Conservation (phyloP, 2,329 filamentous ascomycete species). For the Penicillium sp. region DNA sequence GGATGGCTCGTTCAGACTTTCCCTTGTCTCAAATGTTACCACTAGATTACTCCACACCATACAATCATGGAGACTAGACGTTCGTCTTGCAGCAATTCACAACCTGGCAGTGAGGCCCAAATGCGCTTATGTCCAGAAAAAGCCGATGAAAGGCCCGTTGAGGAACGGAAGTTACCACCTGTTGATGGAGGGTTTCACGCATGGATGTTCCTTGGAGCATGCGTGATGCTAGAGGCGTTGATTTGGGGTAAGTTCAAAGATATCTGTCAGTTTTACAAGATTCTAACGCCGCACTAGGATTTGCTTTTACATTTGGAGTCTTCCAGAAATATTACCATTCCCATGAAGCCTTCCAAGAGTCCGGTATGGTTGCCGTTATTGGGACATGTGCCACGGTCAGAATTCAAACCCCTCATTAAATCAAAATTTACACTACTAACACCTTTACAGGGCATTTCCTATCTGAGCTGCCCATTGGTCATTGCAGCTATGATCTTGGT, state of each 20-base stretch:
- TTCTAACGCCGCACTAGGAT: slow-evolving; percentile 14
- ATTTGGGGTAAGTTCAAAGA: slow-evolving; percentile 51
- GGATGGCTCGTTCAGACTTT: not conserved
- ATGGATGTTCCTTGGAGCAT: slow-evolving; percentile 52
- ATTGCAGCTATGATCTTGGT: slow-evolving; percentile 24
- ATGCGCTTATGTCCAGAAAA: slow-evolving; percentile 9
- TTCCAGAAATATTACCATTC: slow-evolving; percentile 38
- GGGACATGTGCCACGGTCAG: slow-evolving; percentile 35
- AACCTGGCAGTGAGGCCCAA: slow-evolving; percentile 6
- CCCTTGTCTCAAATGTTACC: not conserved
- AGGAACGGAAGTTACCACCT: slow-evolving; percentile 27
- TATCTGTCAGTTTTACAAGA: not conserved
- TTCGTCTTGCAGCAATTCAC: slow-evolving; percentile 3
- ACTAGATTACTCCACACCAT: not conserved
- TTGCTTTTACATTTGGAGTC: slow-evolving; percentile 30
- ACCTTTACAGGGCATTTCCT: slow-evolving; percentile 24
- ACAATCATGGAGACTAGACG: slow-evolving; percentile 5
- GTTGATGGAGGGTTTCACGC: slow-evolving; percentile 44
- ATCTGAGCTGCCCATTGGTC: slow-evolving; percentile 25
- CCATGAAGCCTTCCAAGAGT: slow-evolving; percentile 26
- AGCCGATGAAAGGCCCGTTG: not conserved
- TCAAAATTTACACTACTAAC: not conserved
- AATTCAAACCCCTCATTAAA: rapidly evolving
- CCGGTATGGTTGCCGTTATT: slow-evolving; percentile 31
- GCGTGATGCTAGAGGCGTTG: slow-evolving; percentile 55